Evolutionary conservation across 2,329 filamentous ascomycete species (phyloP).

Genomic region (Sporothrix schenckii): DNA sequence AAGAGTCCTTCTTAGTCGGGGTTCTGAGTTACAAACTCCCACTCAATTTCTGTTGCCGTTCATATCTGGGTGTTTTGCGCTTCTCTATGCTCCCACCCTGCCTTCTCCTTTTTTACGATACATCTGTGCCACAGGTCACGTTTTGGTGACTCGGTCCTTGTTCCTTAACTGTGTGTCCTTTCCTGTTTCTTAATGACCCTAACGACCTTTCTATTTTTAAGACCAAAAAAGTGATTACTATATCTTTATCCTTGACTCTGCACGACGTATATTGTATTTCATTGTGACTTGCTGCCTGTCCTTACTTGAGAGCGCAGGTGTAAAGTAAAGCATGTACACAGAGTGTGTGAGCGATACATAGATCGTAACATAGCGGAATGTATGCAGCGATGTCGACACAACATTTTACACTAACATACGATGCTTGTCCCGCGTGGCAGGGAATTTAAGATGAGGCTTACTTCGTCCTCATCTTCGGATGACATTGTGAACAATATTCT

Average conservation of each 20-base stretch:
- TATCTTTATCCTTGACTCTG: neutral
- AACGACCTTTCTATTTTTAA: conserved; percentile 29
- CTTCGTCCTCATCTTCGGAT: neutral
- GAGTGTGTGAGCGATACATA: neutral
- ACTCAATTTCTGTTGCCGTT: neutral
- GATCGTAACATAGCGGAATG: neutral
- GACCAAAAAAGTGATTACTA: conserved; percentile 27
- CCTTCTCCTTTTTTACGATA: conserved; percentile 7
- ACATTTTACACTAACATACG: neutral
- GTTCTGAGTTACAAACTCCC: neutral
- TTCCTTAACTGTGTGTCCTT: neutral
- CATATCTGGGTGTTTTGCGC: neutral
- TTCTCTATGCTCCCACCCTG: conserved; percentile 13
- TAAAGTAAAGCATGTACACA: neutral
- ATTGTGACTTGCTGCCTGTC: neutral
- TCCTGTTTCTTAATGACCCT: conserved; percentile 30
- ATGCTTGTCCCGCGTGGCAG: neutral
- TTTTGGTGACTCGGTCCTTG: conserved; percentile 21
- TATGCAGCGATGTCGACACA: neutral
- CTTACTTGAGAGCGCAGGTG: too few relatives aligned
- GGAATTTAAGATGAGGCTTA: neutral
- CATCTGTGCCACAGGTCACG: conserved; percentile 19
- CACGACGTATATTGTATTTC: neutral
- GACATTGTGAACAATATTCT: neutral
- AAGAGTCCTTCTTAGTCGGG: neutral